Evolutionary conservation across 129 eudicot genomes (phyloP).

Genomic region (Chrysanthemum makinoi): DNA sequence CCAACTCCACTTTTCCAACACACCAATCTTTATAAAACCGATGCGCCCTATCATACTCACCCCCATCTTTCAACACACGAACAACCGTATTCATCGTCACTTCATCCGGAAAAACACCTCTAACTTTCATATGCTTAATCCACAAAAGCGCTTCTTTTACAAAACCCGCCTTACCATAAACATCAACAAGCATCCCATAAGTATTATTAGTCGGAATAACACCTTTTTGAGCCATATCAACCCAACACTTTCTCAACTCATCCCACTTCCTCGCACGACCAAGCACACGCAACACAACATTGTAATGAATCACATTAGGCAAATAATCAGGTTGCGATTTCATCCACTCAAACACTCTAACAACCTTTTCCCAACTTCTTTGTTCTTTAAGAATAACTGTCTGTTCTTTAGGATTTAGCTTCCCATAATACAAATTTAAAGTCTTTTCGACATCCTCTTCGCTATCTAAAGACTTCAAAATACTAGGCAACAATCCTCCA

Average conservation of each 20-base stretch:
- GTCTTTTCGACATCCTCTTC: constrained; percentile 58
- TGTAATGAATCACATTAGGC: constrained; percentile 86
- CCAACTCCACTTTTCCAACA: constrained; percentile 62
- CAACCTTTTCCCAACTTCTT: constrained; percentile 66
- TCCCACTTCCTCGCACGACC: constrained; percentile 88
- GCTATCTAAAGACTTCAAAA: constrained; percentile 47
- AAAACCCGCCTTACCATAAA: constrained; percentile 88
- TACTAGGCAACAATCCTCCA: constrained; percentile 55
- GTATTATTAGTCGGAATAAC: constrained; percentile 72
- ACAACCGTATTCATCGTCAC: constrained; percentile 80
- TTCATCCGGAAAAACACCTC: constrained; percentile 86
- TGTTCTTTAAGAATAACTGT: constrained; percentile 80
- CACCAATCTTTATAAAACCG: constrained; percentile 89
- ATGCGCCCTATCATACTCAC: constrained; percentile 68
- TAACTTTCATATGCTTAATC: constrained; percentile 80
- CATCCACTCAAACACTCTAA: constrained; percentile 82
- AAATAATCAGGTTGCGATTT: constrained; percentile 62
- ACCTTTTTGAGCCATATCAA: constrained; percentile 76
- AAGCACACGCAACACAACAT: constrained; percentile 66
- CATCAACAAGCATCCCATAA: constrained; percentile 77
- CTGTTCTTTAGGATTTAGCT: constrained; percentile 63
- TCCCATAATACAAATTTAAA: constrained; percentile 52
- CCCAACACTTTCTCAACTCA: constrained; percentile 82
- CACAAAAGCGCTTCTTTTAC: constrained; percentile 78
- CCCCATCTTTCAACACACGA: constrained; percentile 79